Evolutionary conservation across 306 rosid species (phyloP).

Genomic region (Senna siamea): DNA sequence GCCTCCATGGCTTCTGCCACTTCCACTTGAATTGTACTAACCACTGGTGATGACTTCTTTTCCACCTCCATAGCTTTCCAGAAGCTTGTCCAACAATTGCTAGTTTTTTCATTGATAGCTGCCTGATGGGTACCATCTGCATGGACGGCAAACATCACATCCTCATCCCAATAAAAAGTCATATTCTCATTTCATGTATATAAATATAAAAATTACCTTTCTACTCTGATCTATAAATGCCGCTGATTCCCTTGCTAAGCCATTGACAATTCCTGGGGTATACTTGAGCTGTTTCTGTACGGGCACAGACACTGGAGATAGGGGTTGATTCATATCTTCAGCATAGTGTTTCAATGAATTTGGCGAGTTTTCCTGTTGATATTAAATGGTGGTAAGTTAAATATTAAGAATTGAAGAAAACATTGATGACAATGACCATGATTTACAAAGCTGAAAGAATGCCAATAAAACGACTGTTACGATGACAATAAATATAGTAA

Average conservation of each 20-base stretch:
- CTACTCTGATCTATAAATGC: constrained; percentile 74
- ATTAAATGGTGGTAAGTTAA: constrained; percentile 40
- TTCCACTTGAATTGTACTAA: constrained; percentile 95
- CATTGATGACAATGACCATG: constrained; percentile 23
- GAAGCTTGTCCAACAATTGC: constrained; percentile 77
- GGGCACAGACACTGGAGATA: constrained; percentile 83
- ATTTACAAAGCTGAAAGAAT: constrained; percentile 22
- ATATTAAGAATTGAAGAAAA: constrained; percentile 21
- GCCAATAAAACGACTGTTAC: constrained; percentile 16
- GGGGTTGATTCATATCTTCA: constrained; percentile 70
- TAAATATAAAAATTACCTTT: constrained; percentile 59
- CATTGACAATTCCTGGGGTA: constrained; percentile 88
- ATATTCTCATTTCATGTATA: constrained; percentile 29
- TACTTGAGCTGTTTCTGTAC: constrained; percentile 86
- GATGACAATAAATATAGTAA: background rate
- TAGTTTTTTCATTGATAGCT: constrained; percentile 78
- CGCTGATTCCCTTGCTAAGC: constrained; percentile 67
- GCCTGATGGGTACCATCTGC: constrained; percentile 94
- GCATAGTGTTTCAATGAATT: constrained; percentile 64
- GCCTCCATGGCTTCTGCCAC: constrained; percentile 99
- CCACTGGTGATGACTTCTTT: constrained; percentile 99
- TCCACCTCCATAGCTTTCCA: constrained; percentile 99
- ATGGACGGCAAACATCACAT: constrained; percentile 37
- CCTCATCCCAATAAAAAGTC: constrained; percentile 38
- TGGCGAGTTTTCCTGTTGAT: constrained; percentile 68